These are phyloP conservation scores for Saccharomycopsis fermentans DNA, from an alignment of 805 yeast species.

Conservation along the genomic window DNA sequence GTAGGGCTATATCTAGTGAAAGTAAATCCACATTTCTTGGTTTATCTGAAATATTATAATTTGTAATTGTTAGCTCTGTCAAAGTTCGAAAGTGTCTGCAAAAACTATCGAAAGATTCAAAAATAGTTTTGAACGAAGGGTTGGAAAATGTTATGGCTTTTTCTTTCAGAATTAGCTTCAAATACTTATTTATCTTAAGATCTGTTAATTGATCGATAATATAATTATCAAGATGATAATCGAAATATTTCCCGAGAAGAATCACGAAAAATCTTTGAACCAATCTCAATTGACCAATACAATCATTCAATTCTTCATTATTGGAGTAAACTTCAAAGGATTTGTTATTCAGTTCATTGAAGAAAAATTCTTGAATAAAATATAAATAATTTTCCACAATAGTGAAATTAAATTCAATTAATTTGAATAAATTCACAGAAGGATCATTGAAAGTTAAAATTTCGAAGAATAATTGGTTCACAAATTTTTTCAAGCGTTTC, in stretches of 20 bases:
- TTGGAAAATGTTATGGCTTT: slow-evolving; percentile 6
- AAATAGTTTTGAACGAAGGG: slow-evolving; percentile 19
- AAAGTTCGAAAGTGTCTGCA: slow-evolving; percentile 35
- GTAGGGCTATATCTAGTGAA: slow-evolving; percentile 67
- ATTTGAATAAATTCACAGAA: slow-evolving; percentile 21
- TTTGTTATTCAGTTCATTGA: slow-evolving; percentile 22
- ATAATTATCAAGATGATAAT: slow-evolving; percentile 27
- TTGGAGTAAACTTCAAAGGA: slow-evolving; percentile 13
- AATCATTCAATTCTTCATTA: slow-evolving; percentile 24
- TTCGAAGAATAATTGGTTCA: slow-evolving; percentile 30
- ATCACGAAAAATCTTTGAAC: slow-evolving; percentile 37
- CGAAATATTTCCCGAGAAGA: slow-evolving; percentile 25
- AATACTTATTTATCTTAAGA: slow-evolving; percentile 2
- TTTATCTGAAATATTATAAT: slow-evolving; percentile 42
- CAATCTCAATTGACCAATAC: slow-evolving; percentile 40
- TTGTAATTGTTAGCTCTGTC: slow-evolving; percentile 47
- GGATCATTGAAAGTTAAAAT: slow-evolving; percentile 17
- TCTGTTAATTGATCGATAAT: slow-evolving; percentile 19
- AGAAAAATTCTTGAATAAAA: slow-evolving; percentile 17
- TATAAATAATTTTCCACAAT: slow-evolving; percentile 31
- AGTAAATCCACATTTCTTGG: slow-evolving; percentile 62
- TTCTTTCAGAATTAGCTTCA: slow-evolving; percentile 4
- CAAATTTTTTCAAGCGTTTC: slow-evolving; percentile 26
- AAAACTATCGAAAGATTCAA: slow-evolving; percentile 29
- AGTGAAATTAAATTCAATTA: slow-evolving; percentile 33